Conservation (phyloP, 805 yeast species). For the Ogataea glucozyma region DNA sequence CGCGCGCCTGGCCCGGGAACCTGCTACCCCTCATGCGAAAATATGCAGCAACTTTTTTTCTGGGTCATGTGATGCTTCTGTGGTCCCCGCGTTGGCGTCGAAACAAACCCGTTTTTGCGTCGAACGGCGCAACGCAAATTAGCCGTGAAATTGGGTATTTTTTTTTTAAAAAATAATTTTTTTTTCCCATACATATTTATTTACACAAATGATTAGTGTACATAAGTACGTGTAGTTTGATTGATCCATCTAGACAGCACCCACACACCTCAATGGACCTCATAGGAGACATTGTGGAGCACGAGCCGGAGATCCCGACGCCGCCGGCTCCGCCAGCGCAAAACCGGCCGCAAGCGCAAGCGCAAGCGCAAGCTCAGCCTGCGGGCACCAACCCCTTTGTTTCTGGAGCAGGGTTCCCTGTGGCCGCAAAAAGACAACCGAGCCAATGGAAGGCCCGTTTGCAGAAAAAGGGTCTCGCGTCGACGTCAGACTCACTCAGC, state of each 20-base stretch:
- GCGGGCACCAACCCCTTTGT: slow-evolving; percentile 1
- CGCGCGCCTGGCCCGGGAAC: too few relatives aligned
- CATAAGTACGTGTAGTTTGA: not conserved
- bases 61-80: too few relatives aligned
- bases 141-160: not conserved
- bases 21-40: too few relatives aligned
- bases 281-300: slow-evolving; percentile 73
- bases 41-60: too few relatives aligned
- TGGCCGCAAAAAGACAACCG: slow-evolving; percentile 37
- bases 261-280: slow-evolving; percentile 51
- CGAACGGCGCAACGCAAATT: slow-evolving; percentile 2
- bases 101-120: not conserved
- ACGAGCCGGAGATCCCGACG: slow-evolving; percentile 34
- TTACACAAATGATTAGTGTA: not conserved
- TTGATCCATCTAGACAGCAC: not conserved
- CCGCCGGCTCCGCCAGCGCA: slow-evolving; percentile 1
- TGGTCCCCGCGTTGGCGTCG: not conserved
- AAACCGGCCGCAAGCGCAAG: not conserved
- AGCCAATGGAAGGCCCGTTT: slow-evolving; percentile 53
- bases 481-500: slow-evolving; percentile 28
- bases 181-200: not conserved
- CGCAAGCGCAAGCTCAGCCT: too few relatives aligned
- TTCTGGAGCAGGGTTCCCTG: slow-evolving; percentile 38
- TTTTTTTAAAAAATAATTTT: not conserved
- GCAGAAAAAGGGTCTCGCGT: slow-evolving; percentile 35